These are phyloP conservation scores for Symbiodinium natans DNA, from an alignment of 73 alveolate species.

Conservation along the genomic window DNA sequence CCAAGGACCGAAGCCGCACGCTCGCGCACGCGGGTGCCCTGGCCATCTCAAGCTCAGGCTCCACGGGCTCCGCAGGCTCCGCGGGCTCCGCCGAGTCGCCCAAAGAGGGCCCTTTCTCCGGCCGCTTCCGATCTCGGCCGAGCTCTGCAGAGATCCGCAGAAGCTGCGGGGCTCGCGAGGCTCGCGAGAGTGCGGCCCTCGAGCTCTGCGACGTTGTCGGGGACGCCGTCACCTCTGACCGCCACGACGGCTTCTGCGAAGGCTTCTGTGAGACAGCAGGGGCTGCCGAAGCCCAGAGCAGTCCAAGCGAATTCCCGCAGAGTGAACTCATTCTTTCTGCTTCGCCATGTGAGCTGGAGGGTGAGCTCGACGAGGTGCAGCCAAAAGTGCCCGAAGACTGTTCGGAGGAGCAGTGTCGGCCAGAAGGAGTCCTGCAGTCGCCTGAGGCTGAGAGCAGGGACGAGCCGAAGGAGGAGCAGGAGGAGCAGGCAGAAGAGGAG, in stretches of 20 bases:
- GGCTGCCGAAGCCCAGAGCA: neutral
- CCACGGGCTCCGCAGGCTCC: neutral
- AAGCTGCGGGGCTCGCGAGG: neutral
- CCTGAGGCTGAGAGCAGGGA: neutral
- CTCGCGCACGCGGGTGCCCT: neutral
- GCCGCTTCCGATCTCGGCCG: neutral
- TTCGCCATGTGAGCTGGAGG: no score
- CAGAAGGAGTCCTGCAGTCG: neutral
- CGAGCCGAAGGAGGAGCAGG: neutral
- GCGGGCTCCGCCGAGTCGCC: no score
- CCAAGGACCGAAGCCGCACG: neutral
- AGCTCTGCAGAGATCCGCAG: neutral
- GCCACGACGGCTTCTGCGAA: no score
- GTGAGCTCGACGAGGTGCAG: no score
- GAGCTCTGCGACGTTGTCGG: no score
- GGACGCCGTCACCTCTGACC: no score
- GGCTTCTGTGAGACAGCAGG: no score
- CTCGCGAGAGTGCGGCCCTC: neutral
- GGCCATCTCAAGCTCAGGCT: neutral
- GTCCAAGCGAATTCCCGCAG: no score
- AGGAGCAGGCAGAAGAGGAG: neutral
- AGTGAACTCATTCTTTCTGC: no score
- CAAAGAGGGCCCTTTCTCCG: no score
- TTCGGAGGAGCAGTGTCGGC: neutral
- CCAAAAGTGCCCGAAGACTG: no score